phyloP scores from a whole-genome alignment of 176 grass and related monocot genomes.

The Musa beccarii region DNA sequence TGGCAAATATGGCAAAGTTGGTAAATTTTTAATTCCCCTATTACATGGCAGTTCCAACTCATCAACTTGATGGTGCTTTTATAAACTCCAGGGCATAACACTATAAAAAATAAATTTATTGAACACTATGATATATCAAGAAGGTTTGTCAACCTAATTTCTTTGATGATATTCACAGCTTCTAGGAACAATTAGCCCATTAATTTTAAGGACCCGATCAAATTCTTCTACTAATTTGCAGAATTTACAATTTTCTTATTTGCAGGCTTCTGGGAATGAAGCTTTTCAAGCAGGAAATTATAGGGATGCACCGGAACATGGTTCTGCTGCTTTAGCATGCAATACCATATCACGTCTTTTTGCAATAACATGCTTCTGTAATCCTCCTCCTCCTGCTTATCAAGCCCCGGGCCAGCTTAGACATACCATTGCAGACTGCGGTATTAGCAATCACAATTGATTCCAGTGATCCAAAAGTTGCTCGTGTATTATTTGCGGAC shows the following conservation, averaged over 20 bases:
- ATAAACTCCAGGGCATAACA: too few species aligned
- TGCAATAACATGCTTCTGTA: constrained; percentile 63
- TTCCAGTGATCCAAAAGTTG: constrained; percentile 54
- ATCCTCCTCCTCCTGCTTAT: constrained; percentile 59
- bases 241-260: constrained; percentile 7
- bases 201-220: not conserved
- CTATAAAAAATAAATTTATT: too few species aligned
- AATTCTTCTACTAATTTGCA: constrained; percentile 20
- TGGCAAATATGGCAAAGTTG: too few species aligned
- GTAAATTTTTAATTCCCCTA: too few species aligned
- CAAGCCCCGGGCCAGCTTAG: constrained; percentile 64
- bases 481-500: not conserved
- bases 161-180: too few species aligned
- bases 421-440: constrained; percentile 81
- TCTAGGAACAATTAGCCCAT: not conserved
- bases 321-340: constrained; percentile 48
- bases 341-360: constrained; percentile 47
- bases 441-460: constrained; percentile 60
- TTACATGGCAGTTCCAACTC: too few species aligned
- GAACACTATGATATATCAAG: too few species aligned
- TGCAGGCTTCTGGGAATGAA: constrained; percentile 68
- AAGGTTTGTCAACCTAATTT: too few species aligned
- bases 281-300: constrained; percentile 71
- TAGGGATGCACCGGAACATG: constrained; percentile 62
- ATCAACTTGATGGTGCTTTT: too few species aligned